Evolutionary conservation across 164 flowering plant genomes (phyloP).

Genomic region (Saururus chinensis): DNA sequence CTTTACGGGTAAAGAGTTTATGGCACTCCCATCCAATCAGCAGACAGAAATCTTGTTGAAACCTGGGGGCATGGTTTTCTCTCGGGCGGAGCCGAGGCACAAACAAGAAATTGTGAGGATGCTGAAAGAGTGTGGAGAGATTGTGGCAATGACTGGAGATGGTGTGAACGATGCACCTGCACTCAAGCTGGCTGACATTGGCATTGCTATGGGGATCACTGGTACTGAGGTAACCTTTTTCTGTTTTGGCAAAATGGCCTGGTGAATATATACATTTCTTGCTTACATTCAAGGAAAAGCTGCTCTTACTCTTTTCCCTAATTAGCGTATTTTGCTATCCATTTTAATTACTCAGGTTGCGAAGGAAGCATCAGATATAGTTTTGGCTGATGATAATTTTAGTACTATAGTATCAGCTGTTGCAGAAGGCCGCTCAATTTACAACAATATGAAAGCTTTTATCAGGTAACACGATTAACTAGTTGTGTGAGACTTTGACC

Average conservation of each 20-base stretch:
- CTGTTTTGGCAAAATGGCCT: background rate
- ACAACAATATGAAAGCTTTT: constrained; percentile 92
- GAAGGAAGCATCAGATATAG: constrained; percentile 96
- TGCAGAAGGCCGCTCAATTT: constrained; percentile 86
- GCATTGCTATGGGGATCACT: constrained; percentile 88
- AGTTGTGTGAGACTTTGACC: background rate
- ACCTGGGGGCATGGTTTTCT: constrained; percentile 70
- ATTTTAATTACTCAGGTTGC: constrained; percentile 53
- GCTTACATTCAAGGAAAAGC: background rate
- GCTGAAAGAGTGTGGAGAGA: constrained; percentile 79
- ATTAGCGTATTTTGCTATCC: background rate
- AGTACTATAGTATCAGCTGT: constrained; percentile 82
- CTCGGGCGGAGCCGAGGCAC: constrained; percentile 90
- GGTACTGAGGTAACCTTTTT: constrained; percentile 73
- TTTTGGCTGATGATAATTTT: constrained; percentile 85
- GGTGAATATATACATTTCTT: background rate
- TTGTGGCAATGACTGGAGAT: constrained; percentile 98
- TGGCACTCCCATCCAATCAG: constrained; percentile 40
- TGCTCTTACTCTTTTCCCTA: background rate
- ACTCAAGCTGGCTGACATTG: constrained; percentile 82
- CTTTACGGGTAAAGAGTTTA: constrained; percentile 77
- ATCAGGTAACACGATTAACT: constrained; percentile 37
- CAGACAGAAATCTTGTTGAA: constrained; percentile 46
- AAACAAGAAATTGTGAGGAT: constrained; percentile 90
- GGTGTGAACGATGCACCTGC: constrained; percentile 99